phyloP scores from a whole-genome alignment of 1,284 basidiomycete genomes.

The Ceratobasidium sp. region DNA sequence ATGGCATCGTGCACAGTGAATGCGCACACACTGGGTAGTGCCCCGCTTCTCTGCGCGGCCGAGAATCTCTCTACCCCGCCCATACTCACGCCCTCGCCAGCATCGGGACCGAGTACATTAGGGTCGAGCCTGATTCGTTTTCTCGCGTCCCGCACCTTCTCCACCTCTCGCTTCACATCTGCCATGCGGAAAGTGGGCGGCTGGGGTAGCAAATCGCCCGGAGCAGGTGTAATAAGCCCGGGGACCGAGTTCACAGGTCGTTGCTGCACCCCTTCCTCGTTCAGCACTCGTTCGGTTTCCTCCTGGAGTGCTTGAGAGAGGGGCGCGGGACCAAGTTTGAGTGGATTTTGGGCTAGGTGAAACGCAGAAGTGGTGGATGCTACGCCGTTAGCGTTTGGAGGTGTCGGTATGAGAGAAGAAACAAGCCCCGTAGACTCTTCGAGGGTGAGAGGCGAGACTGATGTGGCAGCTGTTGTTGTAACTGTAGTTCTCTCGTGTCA shows the following conservation, averaged over 20 bases:
- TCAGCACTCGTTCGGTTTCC: slow-evolving; percentile 76
- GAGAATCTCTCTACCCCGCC: slow-evolving; percentile 56
- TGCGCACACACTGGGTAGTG: slow-evolving; percentile 87
- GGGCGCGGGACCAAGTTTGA: slow-evolving; percentile 85
- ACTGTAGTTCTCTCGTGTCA: slow-evolving; percentile 56
- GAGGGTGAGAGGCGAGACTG: slow-evolving; percentile 68
- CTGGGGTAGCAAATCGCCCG: slow-evolving; percentile 77
- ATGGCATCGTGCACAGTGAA: slow-evolving; percentile 91
- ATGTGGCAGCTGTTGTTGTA: slow-evolving; percentile 70
- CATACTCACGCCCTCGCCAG: slow-evolving; percentile 32
- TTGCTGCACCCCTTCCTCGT: slow-evolving; percentile 47
- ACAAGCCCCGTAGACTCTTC: slow-evolving; percentile 84
- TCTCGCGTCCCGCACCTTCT: slow-evolving; percentile 85
- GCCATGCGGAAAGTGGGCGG: slow-evolving; percentile 83
- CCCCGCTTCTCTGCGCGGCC: slow-evolving; percentile 61
- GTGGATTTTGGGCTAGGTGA: slow-evolving; percentile 71
- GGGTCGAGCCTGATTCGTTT: slow-evolving; percentile 90
- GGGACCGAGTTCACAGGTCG: slow-evolving; percentile 12
- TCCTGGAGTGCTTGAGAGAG: slow-evolving; percentile 77
- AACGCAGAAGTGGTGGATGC: slow-evolving; percentile 67
- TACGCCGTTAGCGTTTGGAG: slow-evolving; percentile 53
- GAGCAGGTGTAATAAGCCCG: slow-evolving; percentile 58
- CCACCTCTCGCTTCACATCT: slow-evolving; percentile 92
- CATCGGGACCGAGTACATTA: slow-evolving; percentile 53
- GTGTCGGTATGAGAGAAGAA: slow-evolving; percentile 71